phyloP scores from a whole-genome alignment of 768 basidiomycete genomes.

The Gautieria morchelliformis region DNA sequence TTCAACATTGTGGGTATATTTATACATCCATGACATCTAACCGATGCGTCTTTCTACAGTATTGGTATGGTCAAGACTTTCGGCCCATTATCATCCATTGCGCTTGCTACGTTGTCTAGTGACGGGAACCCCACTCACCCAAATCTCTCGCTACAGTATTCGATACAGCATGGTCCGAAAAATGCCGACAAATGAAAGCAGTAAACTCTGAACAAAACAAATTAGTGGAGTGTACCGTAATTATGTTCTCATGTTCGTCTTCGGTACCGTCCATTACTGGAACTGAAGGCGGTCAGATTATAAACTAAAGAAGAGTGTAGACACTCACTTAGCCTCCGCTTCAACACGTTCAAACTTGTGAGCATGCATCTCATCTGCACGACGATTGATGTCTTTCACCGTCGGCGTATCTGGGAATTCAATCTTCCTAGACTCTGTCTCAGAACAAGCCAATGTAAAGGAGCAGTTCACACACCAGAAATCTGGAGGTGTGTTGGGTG shows the following conservation, averaged over 20 bases:
- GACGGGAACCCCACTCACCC: conserved; percentile 15
- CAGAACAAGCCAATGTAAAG: not conserved
- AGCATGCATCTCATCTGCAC: conserved; percentile 62
- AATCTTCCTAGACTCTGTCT: conserved; percentile 44
- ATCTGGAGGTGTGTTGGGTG: conserved; percentile 28
- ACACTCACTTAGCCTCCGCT: conserved; percentile 39
- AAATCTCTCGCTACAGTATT: conserved; percentile 18
- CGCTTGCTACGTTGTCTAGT: conserved; percentile 15
- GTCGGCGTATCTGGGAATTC: conserved; percentile 86
- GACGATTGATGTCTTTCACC: conserved; percentile 61
- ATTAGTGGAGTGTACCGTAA: too few relatives aligned
- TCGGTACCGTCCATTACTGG: not conserved
- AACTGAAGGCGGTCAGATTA: not conserved
- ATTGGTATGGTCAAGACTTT: conserved; percentile 16
- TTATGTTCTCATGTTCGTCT: not conserved
- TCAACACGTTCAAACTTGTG: conserved; percentile 53
- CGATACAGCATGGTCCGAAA: conserved; percentile 13
- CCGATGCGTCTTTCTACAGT: conserved; percentile 6
- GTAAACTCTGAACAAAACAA: not conserved
- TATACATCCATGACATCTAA: not conserved
- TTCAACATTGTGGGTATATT: conserved; percentile 17
- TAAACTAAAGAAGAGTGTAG: not conserved
- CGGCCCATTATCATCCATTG: conserved; percentile 16
- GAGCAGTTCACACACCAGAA: conserved; percentile 2
- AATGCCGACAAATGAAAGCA: not conserved